These are phyloP conservation scores for Leptographium wingfieldii DNA, from an alignment of 2,329 filamentous ascomycete species.

Conservation along the genomic window DNA sequence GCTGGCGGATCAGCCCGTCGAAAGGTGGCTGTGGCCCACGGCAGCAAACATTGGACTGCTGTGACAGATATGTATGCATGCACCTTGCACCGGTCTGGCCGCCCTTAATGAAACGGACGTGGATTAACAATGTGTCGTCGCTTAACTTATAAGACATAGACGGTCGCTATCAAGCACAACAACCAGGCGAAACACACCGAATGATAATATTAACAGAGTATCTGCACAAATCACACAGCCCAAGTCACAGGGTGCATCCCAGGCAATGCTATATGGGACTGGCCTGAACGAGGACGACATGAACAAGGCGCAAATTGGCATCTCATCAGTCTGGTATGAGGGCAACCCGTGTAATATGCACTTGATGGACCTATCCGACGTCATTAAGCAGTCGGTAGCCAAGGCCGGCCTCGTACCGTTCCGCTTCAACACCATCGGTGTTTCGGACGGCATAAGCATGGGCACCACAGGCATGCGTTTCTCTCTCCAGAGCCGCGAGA, in stretches of 20 bases:
- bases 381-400: constrained; percentile 50
- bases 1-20: neutral
- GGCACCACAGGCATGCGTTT: constrained; percentile 83
- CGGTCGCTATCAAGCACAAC: constrained; percentile 39
- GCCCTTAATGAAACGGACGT: neutral
- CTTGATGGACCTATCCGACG: constrained; percentile 73
- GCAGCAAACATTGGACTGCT: neutral
- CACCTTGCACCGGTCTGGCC: neutral
- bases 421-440: constrained; percentile 98
- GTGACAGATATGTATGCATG: neutral
- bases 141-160: constrained; percentile 18
- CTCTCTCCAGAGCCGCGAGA: constrained; percentile 83
- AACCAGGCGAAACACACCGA: constrained; percentile 29
- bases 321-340: constrained; percentile 95
- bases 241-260: constrained; percentile 94
- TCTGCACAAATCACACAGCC: constrained; percentile 84
- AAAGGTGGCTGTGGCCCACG: neutral
- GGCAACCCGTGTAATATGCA: constrained; percentile 99
- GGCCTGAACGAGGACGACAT: constrained; percentile 78
- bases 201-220: constrained; percentile 63
- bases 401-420: constrained; percentile 76
- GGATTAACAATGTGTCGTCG: neutral
- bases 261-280: constrained; percentile 97
- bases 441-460: constrained; percentile 97
- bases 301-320: constrained; percentile 94